Evolutionary conservation across 1,139 yeast species (phyloP).

Genomic region (Debaryomyces sp.): DNA sequence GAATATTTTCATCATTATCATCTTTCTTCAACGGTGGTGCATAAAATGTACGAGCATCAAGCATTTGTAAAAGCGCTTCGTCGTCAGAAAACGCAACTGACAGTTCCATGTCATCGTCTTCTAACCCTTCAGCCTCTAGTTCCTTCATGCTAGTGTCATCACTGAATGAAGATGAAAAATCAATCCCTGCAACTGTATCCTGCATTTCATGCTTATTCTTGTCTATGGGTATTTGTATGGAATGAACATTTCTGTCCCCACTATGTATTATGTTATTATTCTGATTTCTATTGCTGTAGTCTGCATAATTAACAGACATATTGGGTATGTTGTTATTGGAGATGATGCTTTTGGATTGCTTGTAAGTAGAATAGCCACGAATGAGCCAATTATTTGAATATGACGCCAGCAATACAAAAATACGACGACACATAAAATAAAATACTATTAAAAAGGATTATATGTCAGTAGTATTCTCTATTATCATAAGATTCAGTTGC

Average conservation of each 20-base stretch:
- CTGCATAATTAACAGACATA: constrained; percentile 1
- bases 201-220: not conserved
- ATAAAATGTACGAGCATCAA: not conserved
- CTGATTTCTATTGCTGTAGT: not conserved
- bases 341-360: not conserved
- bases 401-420: not conserved
- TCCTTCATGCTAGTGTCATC: constrained; percentile 3
- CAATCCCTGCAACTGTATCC: constrained; percentile 3
- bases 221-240: not conserved
- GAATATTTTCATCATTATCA: not conserved
- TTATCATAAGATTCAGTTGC: not conserved
- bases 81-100: constrained; percentile 1
- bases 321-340: not conserved
- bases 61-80: constrained; percentile 4
- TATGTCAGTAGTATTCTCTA: not conserved
- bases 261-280: not conserved
- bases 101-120: not conserved
- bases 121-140: not conserved
- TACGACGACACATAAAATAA: constrained; percentile 6
- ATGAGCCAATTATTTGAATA: constrained; percentile 5
- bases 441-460: not conserved
- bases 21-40: not conserved
- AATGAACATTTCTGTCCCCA: not conserved
- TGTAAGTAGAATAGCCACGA: constrained; percentile 1
- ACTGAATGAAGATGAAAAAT: constrained; percentile 10